Evolutionary conservation across 2,329 filamentous ascomycete species (phyloP).

Genomic region (Calonectria leucothoes): DNA sequence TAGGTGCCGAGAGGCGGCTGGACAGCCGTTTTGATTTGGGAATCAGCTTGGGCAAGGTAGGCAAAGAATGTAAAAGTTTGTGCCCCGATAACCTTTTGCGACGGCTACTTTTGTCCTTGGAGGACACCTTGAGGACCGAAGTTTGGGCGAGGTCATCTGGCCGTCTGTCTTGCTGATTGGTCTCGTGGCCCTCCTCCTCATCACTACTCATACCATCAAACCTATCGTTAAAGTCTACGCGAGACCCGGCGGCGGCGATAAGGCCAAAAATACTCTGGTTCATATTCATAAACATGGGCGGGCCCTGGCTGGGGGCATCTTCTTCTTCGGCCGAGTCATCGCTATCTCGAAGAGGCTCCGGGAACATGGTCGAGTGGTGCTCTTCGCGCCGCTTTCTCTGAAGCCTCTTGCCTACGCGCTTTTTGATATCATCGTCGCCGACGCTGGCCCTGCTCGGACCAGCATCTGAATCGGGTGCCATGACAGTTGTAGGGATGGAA

Average conservation of each 20-base stretch:
- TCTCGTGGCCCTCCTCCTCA: conserved; percentile 74
- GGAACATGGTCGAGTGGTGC: conserved; percentile 54
- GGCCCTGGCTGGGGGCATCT: conserved; percentile 55
- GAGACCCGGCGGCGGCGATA: conserved; percentile 88
- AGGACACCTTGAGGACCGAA: conserved; percentile 50
- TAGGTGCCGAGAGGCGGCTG: conserved; percentile 52
- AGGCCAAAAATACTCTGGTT: conserved; percentile 96
- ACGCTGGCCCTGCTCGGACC: conserved; percentile 34
- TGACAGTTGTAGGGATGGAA: conserved; percentile 24
- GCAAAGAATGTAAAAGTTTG: conserved; percentile 74
- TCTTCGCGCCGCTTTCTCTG: conserved; percentile 57
- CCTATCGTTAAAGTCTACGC: conserved; percentile 82
- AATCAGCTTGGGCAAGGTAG: conserved; percentile 65
- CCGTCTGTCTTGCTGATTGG: conserved; percentile 58
- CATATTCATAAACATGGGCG: conserved; percentile 76
- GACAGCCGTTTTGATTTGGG: conserved; percentile 56
- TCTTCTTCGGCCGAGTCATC: conserved; percentile 64
- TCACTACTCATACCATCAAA: conserved; percentile 86
- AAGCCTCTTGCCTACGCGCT: conserved; percentile 56
- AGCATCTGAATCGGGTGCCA: conserved; percentile 35
- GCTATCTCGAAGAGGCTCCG: conserved; percentile 63
- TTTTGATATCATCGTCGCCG: conserved; percentile 50
- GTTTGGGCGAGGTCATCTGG: conserved; percentile 54
- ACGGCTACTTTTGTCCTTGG: conserved; percentile 56
- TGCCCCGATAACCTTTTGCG: conserved; percentile 72